Evolutionary conservation across 805 yeast genomes (phyloP), one percentile per base, ranked within the genome.

Genomic region (Candida stauntonica): DNA sequence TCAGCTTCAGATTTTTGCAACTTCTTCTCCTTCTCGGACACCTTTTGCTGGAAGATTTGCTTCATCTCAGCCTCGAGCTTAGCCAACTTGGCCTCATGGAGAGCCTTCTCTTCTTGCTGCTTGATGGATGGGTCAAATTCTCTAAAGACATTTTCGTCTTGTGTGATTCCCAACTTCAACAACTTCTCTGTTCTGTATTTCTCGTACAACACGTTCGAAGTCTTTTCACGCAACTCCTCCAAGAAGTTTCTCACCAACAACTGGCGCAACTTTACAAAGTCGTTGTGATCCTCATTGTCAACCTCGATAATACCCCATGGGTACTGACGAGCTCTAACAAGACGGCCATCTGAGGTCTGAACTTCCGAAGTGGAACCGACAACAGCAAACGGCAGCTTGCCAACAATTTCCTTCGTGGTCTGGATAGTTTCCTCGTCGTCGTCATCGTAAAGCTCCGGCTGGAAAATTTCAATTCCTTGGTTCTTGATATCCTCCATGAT

Each of bases 221-320:
- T 91, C 47, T 78, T 71, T 63, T 93, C 98, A 57, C 88, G 81
- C 56, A 91, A 76, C 62, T 93, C 99, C 67, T 91, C 97, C 73
- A 93, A 72, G 65, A 83, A 89, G 63, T 83, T 86, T 69, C 95
- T 82, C 45, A 93, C 74, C 59, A 91, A 73, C 61, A 93, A 72
- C 61, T 88, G 94, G 54, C 97, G 83, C 61, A 91, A 75, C 62
- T 79, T 80, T 49, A 84, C 79, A 61, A 91, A 93, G 65, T 91
- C 99, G 62, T 88, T 84, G 61, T 93, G 97, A 41, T 79, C 79
- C 66, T 86, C 93, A 61, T 93, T 91, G 62, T 88, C 97, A 51
- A 93, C 89, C 66, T 93, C 97, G 54, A 93, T 84, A 17, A 84
- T 72, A 50, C 98, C 98, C 99, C 99, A 93, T 45, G 98, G 97